Conservation (phyloP, 495 filamentous ascomycete species). For the Xylaria nigripes region DNA sequence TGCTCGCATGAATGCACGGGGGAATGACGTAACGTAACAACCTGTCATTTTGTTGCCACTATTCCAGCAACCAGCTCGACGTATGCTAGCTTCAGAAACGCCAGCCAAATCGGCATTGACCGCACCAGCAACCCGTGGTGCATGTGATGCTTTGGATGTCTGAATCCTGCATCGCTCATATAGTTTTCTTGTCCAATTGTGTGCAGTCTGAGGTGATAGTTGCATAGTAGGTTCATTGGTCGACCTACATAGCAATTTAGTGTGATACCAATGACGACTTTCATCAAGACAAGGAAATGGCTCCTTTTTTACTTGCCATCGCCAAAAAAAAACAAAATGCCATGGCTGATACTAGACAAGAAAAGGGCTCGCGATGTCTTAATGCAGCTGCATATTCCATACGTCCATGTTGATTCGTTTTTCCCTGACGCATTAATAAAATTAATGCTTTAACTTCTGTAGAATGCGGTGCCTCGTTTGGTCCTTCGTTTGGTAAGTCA, state of each 20-base stretch:
- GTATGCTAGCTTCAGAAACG: neutral
- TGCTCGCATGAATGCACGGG: neutral
- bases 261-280: neutral
- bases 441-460: neutral
- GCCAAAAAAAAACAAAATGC: neutral
- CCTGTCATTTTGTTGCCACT: neutral
- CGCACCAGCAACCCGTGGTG: neutral
- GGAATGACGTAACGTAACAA: neutral
- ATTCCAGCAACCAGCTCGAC: neutral
- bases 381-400: neutral
- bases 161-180: neutral
- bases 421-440: neutral
- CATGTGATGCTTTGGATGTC: neutral
- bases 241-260: neutral
- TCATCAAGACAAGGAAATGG: neutral
- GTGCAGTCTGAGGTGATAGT: neutral
- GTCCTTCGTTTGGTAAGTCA: neutral
- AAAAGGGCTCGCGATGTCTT: neutral
- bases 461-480: neutral
- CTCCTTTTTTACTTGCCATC: neutral
- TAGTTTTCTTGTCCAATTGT: neutral
- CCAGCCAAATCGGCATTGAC: neutral
- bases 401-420: neutral
- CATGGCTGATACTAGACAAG: neutral
- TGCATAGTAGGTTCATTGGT: neutral